A percentile compares a stretch with the other conserved stretches of the same genome.
These are phyloP conservation scores for Acidomyces sp. DNA, from an alignment of 495 filamentous ascomycete genomes.

Conservation along the genomic window DNA sequence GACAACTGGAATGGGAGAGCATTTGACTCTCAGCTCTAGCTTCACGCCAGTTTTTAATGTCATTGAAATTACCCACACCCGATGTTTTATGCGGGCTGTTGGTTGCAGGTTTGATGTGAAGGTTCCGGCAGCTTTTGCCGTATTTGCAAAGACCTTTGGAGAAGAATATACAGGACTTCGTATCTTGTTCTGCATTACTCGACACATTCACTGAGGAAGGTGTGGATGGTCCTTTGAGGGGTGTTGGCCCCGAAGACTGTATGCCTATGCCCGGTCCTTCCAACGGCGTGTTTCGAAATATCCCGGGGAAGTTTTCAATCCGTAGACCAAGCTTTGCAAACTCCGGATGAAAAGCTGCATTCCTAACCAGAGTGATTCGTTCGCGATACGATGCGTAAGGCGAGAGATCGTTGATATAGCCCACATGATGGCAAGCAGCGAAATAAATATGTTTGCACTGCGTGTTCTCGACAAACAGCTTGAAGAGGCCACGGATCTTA, in stretches of 20 bases:
- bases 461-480: slow-evolving; percentile 42
- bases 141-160: slow-evolving; percentile 22
- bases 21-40: background rate
- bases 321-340: slow-evolving; percentile 21
- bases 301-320: slow-evolving; percentile 22
- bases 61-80: no score
- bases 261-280: no score
- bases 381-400: slow-evolving; percentile 29
- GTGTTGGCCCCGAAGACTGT: no score
- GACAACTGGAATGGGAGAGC: slow-evolving; percentile 2
- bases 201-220: background rate
- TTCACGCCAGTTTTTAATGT: slow-evolving; percentile 9
- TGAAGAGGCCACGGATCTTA: slow-evolving; percentile 49
- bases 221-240: slow-evolving; percentile 5
- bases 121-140: slow-evolving; percentile 20
- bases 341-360: slow-evolving; percentile 20
- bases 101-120: slow-evolving; percentile 13
- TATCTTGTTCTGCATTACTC: background rate
- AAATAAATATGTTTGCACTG: slow-evolving; percentile 58
- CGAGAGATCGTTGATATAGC: slow-evolving; percentile 44
- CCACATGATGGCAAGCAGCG: slow-evolving; percentile 49
- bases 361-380: slow-evolving; percentile 42
- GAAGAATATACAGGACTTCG: slow-evolving; percentile 20
- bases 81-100: background rate
- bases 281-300: slow-evolving; percentile 21